phyloP scores from a whole-genome alignment of 495 filamentous ascomycete species.

The Hyaloscypha hepaticicola region DNA sequence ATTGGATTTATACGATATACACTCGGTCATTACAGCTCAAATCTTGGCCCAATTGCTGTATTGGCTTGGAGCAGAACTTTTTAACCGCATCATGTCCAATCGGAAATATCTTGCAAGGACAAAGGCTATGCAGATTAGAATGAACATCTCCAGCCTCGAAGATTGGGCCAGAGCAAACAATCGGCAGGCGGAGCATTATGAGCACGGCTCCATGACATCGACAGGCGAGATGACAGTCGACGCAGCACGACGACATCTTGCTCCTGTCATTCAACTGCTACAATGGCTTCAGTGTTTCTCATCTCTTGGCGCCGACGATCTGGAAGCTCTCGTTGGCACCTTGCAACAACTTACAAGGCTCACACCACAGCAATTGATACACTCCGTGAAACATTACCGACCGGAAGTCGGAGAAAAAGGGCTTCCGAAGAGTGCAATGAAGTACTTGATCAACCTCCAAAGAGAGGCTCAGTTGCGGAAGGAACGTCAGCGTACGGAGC shows the following conservation, averaged over 20 bases:
- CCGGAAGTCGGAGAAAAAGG: slow-evolving; percentile 94
- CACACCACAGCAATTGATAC: slow-evolving; percentile 85
- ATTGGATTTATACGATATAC: slow-evolving; percentile 95
- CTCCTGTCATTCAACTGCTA: slow-evolving; percentile 88
- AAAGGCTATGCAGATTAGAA: slow-evolving; percentile 99
- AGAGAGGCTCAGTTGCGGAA: slow-evolving; percentile 62
- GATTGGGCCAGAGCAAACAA: slow-evolving; percentile 96
- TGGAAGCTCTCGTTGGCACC: slow-evolving; percentile 80
- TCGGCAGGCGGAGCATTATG: slow-evolving; percentile 91
- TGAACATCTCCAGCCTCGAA: slow-evolving; percentile 94
- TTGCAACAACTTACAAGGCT: slow-evolving; percentile 83
- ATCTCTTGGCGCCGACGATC: slow-evolving; percentile 81
- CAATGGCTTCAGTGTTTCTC: slow-evolving; percentile 99
- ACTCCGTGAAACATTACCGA: slow-evolving; percentile 88
- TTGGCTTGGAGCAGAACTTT: slow-evolving; percentile 94
- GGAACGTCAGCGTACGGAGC: slow-evolving; percentile 43
- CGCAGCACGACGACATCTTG: slow-evolving; percentile 76
- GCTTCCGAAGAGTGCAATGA: slow-evolving; percentile 80
- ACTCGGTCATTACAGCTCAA: slow-evolving; percentile 93
- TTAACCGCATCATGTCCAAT: slow-evolving; percentile 97
- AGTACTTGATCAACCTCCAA: slow-evolving; percentile 79
- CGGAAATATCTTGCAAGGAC: slow-evolving; percentile 93
- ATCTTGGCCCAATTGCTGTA: slow-evolving; percentile 92
- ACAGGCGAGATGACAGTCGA: slow-evolving; percentile 86
- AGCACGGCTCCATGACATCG: slow-evolving; percentile 83